Evolutionary conservation across 2,329 filamentous ascomycete genomes (phyloP), one percentile per base, ranked within the genome.

Genomic region (Colletotrichum karsti): DNA sequence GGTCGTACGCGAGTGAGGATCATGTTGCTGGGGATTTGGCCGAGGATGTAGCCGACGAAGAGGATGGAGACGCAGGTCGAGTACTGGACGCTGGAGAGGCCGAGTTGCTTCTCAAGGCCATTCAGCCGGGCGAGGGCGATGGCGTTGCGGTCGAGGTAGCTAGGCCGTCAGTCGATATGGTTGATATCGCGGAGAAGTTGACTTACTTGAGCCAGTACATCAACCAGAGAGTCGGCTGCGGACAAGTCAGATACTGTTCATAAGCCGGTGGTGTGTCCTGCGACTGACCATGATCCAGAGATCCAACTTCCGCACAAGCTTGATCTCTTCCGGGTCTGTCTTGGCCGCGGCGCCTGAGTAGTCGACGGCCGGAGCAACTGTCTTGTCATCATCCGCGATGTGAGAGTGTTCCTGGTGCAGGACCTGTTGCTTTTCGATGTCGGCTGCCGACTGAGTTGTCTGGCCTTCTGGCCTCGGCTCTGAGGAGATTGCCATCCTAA

Each of bases 1-100:
- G 88, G 88, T 5, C 82, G 80, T 22, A 88, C 77, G 4, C 84
- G 78, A 0, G 87, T 75, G 6, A 79, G 70, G 7, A 80, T 64
- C 63, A 82, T 74, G 65, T 81, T 82, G 48, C 74, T 77, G 0
- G 79, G 79, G 13, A 79, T 71, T 42, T 81, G 79, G 53, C 79
- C 75, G 3, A 76, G 70, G 8, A 81, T 69, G 69, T 82, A 81
- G 12, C 79, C 77, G 26, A 80, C 74, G 51, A 78, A 78, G 13
- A 77, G 69, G 33, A 79, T 75, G 1, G 73, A 76, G 30, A 84
- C 79, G 8, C 78, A 75, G 0, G 81, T 83, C 72, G 84, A 72
- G 64, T 71, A 71, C 15, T 81, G 71, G 0, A 70, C 71, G 7
- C 70, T 71, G 10, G 63, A 66, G 7, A 74, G 67, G 48, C 70